Evolutionary conservation across 495 filamentous ascomycete genomes (phyloP).

Genomic region (Neurospora pannonica): DNA sequence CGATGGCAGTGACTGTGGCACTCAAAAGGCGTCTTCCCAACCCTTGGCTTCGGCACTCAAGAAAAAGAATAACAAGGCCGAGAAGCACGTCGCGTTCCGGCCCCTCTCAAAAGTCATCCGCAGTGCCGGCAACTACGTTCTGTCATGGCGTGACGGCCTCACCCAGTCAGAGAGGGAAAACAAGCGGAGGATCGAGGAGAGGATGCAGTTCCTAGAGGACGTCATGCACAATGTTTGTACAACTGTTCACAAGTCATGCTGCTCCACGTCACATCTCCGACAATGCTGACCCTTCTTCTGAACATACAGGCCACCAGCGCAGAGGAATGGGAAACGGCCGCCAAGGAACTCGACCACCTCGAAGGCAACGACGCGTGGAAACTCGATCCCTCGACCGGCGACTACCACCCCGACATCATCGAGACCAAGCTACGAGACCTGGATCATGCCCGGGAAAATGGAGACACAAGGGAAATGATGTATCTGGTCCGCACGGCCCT

Average conservation of each 20-base stretch:
- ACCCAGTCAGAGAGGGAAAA: conserved; percentile 44
- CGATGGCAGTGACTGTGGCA: conserved; percentile 1
- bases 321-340: conserved; percentile 57
- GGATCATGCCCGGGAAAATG: conserved; percentile 62
- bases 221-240: conserved; percentile 50
- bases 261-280: neutral
- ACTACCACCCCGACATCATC: conserved; percentile 65
- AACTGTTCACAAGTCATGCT: neutral
- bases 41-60: neutral
- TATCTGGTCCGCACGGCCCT: conserved; percentile 73
- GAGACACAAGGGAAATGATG: conserved; percentile 64
- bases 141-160: conserved; percentile 46
- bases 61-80: conserved; percentile 4
- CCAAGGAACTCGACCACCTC: conserved; percentile 67
- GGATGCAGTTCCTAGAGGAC: conserved; percentile 52
- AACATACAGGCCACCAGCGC: conserved; percentile 47
- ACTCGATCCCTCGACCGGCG: conserved; percentile 36
- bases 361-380: conserved; percentile 85
- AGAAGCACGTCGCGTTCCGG: conserved; percentile 4
- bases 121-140: conserved; percentile 35
- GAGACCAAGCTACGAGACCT: conserved; percentile 59
- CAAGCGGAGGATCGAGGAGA: conserved; percentile 43
- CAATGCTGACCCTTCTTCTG: neutral
- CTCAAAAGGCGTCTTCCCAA: neutral
- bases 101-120: conserved; percentile 15